A percentile compares a stretch with the other conserved stretches of the same genome.
Evolutionary conservation across 805 yeast species (phyloP).

Genomic region (Metschnikowia chrysomelidarum): DNA sequence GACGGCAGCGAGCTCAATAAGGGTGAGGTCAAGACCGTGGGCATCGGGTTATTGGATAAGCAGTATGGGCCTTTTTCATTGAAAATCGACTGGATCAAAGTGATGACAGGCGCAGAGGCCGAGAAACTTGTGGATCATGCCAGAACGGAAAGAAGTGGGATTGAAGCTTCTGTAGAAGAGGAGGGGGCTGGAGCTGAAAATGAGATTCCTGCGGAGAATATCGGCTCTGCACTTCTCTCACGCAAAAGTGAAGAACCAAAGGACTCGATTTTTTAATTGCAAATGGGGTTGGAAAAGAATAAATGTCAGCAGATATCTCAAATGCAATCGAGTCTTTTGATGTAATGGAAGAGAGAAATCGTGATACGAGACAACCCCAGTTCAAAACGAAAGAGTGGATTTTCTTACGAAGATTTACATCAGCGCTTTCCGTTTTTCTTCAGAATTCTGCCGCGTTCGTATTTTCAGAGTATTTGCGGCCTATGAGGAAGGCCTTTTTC

Average conservation of each 20-base stretch:
- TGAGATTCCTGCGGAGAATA: conserved; percentile 23
- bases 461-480: too few species aligned
- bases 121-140: too few species aligned
- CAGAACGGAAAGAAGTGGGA: conserved; percentile 38
- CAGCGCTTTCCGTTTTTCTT: neutral
- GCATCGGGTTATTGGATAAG: conserved; percentile 74
- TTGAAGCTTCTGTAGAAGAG: conserved; percentile 19
- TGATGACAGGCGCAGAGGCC: conserved; percentile 55
- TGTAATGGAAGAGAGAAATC: too few species aligned
- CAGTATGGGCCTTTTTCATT: conserved; percentile 74
- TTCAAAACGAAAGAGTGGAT: too few species aligned
- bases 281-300: neutral
- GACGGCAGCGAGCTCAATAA: conserved; percentile 57
- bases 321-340: too few species aligned
- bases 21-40: conserved; percentile 65
- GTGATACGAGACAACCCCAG: too few species aligned
- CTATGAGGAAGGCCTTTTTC: too few species aligned
- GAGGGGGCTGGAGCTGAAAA: conserved; percentile 12
- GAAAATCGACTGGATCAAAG: conserved; percentile 71
- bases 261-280: conserved; percentile 28
- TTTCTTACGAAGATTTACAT: too few species aligned
- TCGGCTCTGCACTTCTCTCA: conserved; percentile 30
- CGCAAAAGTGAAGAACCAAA: conserved; percentile 32
- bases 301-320: too few species aligned
- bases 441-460: too few species aligned